Evolutionary conservation across 2,329 filamentous ascomycete species (phyloP).

Genomic region (Diaporthe citri): DNA sequence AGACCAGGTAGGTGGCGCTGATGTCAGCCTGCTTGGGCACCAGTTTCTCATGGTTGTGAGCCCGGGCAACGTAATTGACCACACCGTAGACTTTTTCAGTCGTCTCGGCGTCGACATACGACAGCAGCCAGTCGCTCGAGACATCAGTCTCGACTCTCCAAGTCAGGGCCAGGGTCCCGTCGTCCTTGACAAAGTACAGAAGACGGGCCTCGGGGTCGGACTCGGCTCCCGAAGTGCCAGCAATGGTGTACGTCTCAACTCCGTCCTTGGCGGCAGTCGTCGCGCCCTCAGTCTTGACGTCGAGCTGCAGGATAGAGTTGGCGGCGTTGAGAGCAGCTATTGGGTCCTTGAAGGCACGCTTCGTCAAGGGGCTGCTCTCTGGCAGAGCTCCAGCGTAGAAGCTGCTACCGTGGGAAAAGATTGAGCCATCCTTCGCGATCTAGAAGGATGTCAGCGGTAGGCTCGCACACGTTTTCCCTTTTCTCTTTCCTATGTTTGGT

Average conservation of each 20-base stretch:
- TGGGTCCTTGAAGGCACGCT: conserved; percentile 58
- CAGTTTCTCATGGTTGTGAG: conserved; percentile 24
- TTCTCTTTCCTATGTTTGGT: neutral
- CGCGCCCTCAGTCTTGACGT: conserved; percentile 54
- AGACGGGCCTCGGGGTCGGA: conserved; percentile 67
- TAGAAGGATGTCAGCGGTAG: conserved; percentile 42
- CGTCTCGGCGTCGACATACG: conserved; percentile 66
- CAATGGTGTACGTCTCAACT: conserved; percentile 58
- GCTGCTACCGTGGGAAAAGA: conserved; percentile 70
- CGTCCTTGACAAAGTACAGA: conserved; percentile 64
- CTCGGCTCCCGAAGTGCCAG: conserved; percentile 60
- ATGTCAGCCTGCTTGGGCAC: conserved; percentile 28
- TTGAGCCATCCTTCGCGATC: conserved; percentile 64
- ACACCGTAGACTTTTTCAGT: conserved; percentile 64
- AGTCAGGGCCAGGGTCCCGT: conserved; percentile 61
- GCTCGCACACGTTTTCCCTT: conserved; percentile 12
- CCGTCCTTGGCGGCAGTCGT: conserved; percentile 53
- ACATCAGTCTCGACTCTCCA: conserved; percentile 73
- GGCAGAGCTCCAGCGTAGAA: conserved; percentile 59
- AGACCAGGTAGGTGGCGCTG: conserved; percentile 65
- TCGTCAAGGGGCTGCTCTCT: conserved; percentile 53
- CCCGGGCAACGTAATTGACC: conserved; percentile 68
- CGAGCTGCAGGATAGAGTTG: conserved; percentile 54
- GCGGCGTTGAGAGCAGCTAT: conserved; percentile 57
- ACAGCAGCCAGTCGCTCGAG: conserved; percentile 68